Evolutionary conservation across 225 moss, liverwort and hornwort species (phyloP).

Genomic region (Sphagnum contortum): DNA sequence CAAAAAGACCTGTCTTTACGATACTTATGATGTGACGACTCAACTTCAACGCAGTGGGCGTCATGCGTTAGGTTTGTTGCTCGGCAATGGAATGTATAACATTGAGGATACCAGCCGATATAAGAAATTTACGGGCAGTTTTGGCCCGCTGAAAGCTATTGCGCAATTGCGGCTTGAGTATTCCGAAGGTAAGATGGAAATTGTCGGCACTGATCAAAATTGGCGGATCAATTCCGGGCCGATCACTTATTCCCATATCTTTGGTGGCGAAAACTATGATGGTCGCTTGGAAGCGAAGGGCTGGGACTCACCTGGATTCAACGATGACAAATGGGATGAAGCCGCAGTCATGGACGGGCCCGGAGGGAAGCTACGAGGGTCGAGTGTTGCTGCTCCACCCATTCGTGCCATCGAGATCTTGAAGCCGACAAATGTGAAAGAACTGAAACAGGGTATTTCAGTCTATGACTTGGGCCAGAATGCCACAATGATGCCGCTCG

Average conservation of each 20-base stretch:
- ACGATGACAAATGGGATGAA: constrained; percentile 14
- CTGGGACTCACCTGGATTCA: constrained; percentile 35
- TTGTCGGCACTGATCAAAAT: constrained; percentile 18
- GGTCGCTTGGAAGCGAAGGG: constrained; percentile 33
- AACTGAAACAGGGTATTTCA: constrained; percentile 11
- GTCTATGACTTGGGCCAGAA: constrained; percentile 44
- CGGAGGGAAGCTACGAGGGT: constrained; percentile 30
- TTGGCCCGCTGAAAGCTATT: constrained; percentile 36
- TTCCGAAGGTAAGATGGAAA: constrained; percentile 9
- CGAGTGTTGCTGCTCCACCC: constrained; percentile 34
- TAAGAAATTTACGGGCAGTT: constrained; percentile 27
- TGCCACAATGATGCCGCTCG: constrained; percentile 41
- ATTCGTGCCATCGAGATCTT: constrained; percentile 35
- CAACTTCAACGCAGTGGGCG: constrained; percentile 20
- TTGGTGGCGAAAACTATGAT: constrained; percentile 48
- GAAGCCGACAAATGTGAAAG: constrained; percentile 13
- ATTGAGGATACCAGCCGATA: constrained; percentile 16
- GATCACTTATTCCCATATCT: constrained; percentile 36
- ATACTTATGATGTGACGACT: constrained; percentile 39
- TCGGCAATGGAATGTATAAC: constrained; percentile 45
- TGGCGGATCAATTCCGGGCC: constrained; percentile 35
- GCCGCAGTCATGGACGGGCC: constrained; percentile 23
- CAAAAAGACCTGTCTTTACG: constrained; percentile 32
- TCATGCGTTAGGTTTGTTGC: constrained; percentile 33
- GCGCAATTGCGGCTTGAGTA: constrained; percentile 31